phyloP scores from a whole-genome alignment of 1,284 basidiomycete genomes.

The Fomitiporia mediterranea region DNA sequence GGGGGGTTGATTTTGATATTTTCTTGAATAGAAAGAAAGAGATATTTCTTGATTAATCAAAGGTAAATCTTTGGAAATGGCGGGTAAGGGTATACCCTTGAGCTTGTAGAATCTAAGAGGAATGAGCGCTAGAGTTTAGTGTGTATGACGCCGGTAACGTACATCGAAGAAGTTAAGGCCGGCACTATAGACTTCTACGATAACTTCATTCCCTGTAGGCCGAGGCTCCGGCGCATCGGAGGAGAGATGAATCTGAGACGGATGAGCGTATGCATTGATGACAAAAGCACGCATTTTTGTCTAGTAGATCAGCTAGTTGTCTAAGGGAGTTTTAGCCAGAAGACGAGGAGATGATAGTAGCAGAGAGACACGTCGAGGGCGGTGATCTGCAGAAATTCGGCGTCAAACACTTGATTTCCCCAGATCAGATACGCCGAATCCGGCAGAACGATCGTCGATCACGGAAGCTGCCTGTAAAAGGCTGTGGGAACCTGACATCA shows the following conservation, averaged over 20 bases:
- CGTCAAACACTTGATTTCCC: too few species aligned
- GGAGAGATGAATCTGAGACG: slow-evolving; percentile 59
- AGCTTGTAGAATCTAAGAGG: slow-evolving; percentile 66
- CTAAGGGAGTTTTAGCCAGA: too few species aligned
- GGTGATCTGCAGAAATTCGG: neutral
- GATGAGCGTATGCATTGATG: slow-evolving; percentile 69
- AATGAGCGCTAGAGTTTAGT: neutral
- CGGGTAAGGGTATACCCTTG: slow-evolving; percentile 47
- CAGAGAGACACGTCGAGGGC: neutral
- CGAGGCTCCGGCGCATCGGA: slow-evolving; percentile 58
- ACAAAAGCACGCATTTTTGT: slow-evolving; percentile 73
- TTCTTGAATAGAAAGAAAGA: slow-evolving; percentile 28
- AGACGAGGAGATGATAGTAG: neutral
- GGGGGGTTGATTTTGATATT: slow-evolving; percentile 80
- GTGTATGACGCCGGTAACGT: slow-evolving; percentile 23
- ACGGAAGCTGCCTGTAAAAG: neutral
- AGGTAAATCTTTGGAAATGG: neutral
- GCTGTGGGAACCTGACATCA: neutral
- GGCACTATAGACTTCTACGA: slow-evolving; percentile 80
- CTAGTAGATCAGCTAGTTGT: neutral
- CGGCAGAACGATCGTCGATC: neutral
- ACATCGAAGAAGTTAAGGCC: slow-evolving; percentile 81
- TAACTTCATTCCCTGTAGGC: slow-evolving; percentile 52
- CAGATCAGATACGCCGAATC: neutral
- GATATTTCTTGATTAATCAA: neutral